Conservation (phyloP, 106 monocot genomes). For the Cymbidium sinense region DNA sequence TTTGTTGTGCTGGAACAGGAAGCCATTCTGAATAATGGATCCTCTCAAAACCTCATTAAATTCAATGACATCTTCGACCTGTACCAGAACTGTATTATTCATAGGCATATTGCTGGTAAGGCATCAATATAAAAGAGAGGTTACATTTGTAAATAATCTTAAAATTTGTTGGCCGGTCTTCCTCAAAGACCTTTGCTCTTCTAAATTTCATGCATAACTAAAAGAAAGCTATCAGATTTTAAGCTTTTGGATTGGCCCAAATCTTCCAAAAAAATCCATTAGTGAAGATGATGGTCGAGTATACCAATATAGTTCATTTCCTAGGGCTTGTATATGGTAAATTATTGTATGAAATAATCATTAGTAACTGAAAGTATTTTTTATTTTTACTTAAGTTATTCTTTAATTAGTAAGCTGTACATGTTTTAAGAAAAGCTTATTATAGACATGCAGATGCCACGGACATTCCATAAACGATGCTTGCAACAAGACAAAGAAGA, state of each 20-base stretch:
- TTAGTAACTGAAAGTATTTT: too few relatives aligned
- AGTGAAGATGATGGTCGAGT: too few relatives aligned
- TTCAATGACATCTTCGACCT: slow-evolving; percentile 42
- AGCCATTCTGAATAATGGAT: slow-evolving; percentile 12
- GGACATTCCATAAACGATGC: slow-evolving; percentile 31
- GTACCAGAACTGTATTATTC: slow-evolving; percentile 62
- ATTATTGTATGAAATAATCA: too few relatives aligned
- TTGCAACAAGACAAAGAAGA: slow-evolving; percentile 20
- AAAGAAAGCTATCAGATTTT: too few relatives aligned
- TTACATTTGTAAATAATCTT: background rate
- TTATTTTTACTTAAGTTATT: background rate
- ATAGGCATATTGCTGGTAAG: slow-evolving; percentile 62
- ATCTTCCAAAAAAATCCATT: too few relatives aligned
- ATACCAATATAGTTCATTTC: too few relatives aligned
- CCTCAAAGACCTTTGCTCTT: background rate
- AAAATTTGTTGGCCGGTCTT: background rate
- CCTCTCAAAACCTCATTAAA: slow-evolving; percentile 20
- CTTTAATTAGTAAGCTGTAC: background rate
- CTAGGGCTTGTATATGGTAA: too few relatives aligned
- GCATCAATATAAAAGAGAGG: background rate
- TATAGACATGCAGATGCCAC: slow-evolving; percentile 85
- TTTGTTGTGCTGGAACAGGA: slow-evolving; percentile 58
- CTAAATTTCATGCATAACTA: too few relatives aligned
- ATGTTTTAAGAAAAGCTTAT: background rate
- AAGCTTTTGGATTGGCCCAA: too few relatives aligned